Conservation (phyloP, 805 yeast genomes). For the Candida sakaeoensis region DNA sequence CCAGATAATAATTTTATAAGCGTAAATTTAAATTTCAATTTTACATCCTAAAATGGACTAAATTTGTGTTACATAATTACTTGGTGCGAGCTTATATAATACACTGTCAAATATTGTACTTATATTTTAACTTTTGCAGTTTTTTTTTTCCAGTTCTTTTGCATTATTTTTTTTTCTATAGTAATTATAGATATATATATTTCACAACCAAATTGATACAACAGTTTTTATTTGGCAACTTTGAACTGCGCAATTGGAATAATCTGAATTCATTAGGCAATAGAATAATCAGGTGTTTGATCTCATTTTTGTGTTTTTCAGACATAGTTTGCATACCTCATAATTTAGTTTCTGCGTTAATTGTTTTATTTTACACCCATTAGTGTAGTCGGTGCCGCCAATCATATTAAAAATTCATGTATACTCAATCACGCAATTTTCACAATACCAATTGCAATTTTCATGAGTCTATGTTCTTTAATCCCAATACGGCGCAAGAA, state of each 20-base stretch:
- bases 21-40: no score
- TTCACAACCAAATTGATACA: slow-evolving; percentile 1
- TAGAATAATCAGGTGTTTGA: no score
- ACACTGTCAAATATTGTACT: neutral
- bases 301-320: no score
- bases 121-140: neutral
- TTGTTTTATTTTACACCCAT: no score
- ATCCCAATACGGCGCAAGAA: slow-evolving; percentile 16
- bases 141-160: neutral
- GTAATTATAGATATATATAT: no score
- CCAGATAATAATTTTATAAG: no score
- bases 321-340: neutral
- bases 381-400: no score
- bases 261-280: no score
- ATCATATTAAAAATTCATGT: slow-evolving; percentile 2
- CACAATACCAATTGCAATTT: slow-evolving; percentile 6
- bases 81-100: neutral
- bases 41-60: neutral
- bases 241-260: no score
- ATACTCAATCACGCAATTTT: slow-evolving; percentile 4
- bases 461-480: slow-evolving; percentile 11
- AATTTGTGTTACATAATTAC: neutral
- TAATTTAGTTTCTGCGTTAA: no score
- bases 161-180: neutral
- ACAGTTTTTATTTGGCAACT: no score